These are phyloP conservation scores for Cryptococcus neoformans DNA, from an alignment of 1,284 basidiomycete species.

Conservation along the genomic window DNA sequence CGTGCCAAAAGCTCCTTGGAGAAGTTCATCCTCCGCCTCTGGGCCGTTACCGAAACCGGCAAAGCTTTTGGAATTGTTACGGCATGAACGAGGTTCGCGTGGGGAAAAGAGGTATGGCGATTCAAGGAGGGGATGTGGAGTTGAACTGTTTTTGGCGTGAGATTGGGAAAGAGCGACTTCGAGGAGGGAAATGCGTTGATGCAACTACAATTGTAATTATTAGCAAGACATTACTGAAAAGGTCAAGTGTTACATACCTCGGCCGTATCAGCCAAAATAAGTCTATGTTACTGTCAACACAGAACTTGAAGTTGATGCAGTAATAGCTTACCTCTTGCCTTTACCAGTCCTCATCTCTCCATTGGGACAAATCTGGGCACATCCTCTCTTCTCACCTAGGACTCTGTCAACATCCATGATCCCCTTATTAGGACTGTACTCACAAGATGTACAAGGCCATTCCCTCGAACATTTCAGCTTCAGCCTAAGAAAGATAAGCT, in stretches of 20 bases:
- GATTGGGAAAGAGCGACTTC: slow-evolving; percentile 41
- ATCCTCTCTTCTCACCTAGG: slow-evolving; percentile 40
- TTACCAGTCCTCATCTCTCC: slow-evolving; percentile 42
- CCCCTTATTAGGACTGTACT: background rate
- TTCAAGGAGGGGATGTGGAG: slow-evolving; percentile 36
- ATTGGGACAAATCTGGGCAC: slow-evolving; percentile 45
- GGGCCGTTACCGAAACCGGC: slow-evolving; percentile 1
- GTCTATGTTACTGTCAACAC: slow-evolving; percentile 15
- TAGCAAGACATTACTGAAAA: background rate
- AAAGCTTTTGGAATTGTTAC: slow-evolving; percentile 2
- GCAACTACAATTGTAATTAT: slow-evolving; percentile 18
- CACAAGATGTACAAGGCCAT: slow-evolving; percentile 46
- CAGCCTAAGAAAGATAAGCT: slow-evolving; percentile 18
- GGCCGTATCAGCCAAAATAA: slow-evolving; percentile 45
- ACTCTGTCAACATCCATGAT: background rate
- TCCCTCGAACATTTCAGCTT: slow-evolving; percentile 44
- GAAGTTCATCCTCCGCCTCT: slow-evolving; percentile 22
- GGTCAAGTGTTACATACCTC: slow-evolving; percentile 19
- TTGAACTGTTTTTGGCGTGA: slow-evolving; percentile 22
- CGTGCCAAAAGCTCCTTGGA: slow-evolving; percentile 40
- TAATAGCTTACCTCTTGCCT: slow-evolving; percentile 37
- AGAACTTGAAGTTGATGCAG: background rate
- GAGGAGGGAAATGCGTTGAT: slow-evolving; percentile 38
- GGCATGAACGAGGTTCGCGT: slow-evolving; percentile 12
- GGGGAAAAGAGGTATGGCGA: slow-evolving; percentile 34